Evolutionary conservation across 106 monocot genomes (phyloP).

Genomic region (Cymbidium sinense): DNA sequence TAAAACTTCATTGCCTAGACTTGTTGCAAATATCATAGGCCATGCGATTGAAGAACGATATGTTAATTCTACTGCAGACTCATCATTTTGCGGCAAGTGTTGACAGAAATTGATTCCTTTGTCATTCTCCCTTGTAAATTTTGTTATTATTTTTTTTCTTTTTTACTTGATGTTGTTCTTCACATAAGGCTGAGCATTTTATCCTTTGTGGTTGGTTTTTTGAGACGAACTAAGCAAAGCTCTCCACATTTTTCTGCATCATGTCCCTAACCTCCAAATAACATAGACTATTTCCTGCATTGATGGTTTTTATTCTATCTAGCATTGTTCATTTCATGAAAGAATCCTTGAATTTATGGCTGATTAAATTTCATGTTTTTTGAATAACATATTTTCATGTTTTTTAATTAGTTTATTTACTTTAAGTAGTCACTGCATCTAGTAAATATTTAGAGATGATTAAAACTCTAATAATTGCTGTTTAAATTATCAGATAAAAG

Average conservation of each 20-base stretch:
- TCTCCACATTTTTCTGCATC: too few relatives aligned
- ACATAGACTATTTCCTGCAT: too few relatives aligned
- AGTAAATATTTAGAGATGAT: neutral
- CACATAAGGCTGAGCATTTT: neutral
- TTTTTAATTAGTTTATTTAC: neutral
- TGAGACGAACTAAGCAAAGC: neutral
- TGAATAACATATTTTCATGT: neutral
- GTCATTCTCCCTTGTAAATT: neutral
- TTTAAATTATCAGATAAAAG: constrained; percentile 25
- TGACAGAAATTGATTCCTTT: neutral
- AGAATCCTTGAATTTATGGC: neutral
- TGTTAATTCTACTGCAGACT: neutral
- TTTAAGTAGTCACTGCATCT: neutral
- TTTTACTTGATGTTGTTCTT: neutral
- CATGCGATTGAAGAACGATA: neutral
- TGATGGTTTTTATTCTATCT: neutral
- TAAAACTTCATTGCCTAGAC: neutral
- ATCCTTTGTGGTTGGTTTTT: neutral
- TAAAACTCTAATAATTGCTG: constrained; percentile 2
- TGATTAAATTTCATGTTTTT: neutral
- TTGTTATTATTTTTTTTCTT: neutral
- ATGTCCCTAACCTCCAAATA: neutral
- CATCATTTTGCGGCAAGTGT: neutral
- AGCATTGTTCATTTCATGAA: neutral
- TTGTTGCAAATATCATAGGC: neutral